Evolutionary conservation across 495 filamentous ascomycete genomes (phyloP).

Genomic region (Letharia columbiana): DNA sequence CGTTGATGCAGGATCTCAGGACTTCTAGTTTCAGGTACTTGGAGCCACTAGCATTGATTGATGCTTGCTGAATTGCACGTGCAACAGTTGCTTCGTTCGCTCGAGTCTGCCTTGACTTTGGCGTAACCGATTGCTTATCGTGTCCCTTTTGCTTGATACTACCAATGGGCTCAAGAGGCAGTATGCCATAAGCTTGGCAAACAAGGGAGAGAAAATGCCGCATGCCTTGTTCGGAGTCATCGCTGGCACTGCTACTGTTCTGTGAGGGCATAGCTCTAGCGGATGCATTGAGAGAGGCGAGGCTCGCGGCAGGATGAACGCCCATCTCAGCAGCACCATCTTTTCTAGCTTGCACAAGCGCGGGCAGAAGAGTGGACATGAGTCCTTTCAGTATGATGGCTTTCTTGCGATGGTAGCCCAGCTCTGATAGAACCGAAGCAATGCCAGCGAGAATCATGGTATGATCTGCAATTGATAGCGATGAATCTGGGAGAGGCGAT

Average conservation of each 20-base stretch:
- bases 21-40: constrained; percentile 72
- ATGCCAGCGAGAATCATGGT: constrained; percentile 75
- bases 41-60: constrained; percentile 53
- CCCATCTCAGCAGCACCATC: constrained; percentile 89
- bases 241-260: background rate
- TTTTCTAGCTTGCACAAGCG: constrained; percentile 84
- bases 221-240: constrained; percentile 21
- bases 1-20: constrained; percentile 72
- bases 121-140: constrained; percentile 14
- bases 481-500: constrained; percentile 42
- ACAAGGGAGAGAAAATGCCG: constrained; percentile 24
- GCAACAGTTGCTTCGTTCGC: constrained; percentile 40
- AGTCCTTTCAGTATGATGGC: constrained; percentile 78
- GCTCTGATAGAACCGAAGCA: constrained; percentile 63
- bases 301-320: constrained; percentile 83
- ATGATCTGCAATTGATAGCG: constrained; percentile 56
- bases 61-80: constrained; percentile 44
- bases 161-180: background rate
- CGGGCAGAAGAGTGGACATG: constrained; percentile 70
- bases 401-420: constrained; percentile 79
- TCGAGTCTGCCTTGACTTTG: constrained; percentile 1
- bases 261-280: constrained; percentile 4
- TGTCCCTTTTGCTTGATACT: background rate
- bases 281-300: constrained; percentile 47
- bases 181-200: constrained; percentile 28